These are phyloP conservation scores for Colletotrichum gloeosporioides DNA, from an alignment of 2,329 filamentous ascomycete species.

Conservation along the genomic window DNA sequence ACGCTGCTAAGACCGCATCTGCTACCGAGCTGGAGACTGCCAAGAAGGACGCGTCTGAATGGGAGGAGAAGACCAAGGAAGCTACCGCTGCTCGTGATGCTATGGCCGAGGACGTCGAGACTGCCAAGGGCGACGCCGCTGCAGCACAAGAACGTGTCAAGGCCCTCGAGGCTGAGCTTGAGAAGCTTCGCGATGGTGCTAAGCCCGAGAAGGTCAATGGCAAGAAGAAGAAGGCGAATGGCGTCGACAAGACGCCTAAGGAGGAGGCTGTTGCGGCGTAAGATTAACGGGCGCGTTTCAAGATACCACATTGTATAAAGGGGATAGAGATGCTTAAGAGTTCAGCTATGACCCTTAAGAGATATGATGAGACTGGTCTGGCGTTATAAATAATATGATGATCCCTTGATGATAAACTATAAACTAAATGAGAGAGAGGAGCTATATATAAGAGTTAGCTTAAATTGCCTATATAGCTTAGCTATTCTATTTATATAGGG, in stretches of 20 bases:
- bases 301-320: constrained; percentile 6
- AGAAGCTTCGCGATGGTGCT: constrained; percentile 34
- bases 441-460: neutral
- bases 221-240: constrained; percentile 39
- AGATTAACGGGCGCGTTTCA: neutral
- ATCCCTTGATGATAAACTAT: constrained; percentile 5
- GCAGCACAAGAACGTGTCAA: constrained; percentile 23
- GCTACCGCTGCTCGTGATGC: neutral
- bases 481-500: too few species aligned
- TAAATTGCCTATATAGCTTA: fast-evolving
- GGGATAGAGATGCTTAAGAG: neutral
- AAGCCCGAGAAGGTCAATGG: constrained; percentile 42
- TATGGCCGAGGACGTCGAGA: constrained; percentile 25
- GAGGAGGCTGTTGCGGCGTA: constrained; percentile 23
- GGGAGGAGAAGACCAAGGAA: constrained; percentile 10
- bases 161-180: constrained; percentile 24
- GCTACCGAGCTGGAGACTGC: constrained; percentile 9
- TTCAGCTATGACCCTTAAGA: neutral
- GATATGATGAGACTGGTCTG: neutral
- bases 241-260: constrained; percentile 22
- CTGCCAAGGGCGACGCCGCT: constrained; percentile 26
- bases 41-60: constrained; percentile 13
- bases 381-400: constrained; percentile 15
- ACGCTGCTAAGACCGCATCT: neutral
- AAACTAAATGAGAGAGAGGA: neutral